Conservation (phyloP, 169 alveolate species). For the Amoebophrya sp. region DNA sequence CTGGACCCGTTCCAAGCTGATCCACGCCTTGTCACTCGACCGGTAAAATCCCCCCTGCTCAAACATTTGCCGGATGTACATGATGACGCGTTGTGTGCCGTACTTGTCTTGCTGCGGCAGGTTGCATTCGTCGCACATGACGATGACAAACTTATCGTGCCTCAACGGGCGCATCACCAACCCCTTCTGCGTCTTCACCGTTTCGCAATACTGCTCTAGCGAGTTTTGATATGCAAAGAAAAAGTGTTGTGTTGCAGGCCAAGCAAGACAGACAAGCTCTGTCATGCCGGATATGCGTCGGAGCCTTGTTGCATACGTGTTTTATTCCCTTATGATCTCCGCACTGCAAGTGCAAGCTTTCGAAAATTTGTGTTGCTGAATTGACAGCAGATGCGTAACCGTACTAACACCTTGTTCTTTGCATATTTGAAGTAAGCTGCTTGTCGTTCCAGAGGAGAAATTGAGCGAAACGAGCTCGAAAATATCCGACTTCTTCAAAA, state of each 20-base stretch:
- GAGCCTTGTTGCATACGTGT: too few species aligned
- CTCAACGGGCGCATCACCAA: conserved; percentile 85
- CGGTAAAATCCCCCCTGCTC: conserved; percentile 95
- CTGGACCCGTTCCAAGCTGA: conserved; percentile 86
- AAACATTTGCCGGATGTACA: conserved; percentile 88
- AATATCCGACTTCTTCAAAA: conserved; percentile 59
- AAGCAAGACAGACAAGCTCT: too few species aligned
- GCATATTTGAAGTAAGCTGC: conserved; percentile 38
- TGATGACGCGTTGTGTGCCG: conserved; percentile 91
- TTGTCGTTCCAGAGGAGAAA: conserved; percentile 39
- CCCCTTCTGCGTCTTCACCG: conserved; percentile 64
- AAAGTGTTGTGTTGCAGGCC: too few species aligned
- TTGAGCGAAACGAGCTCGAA: conserved; percentile 32
- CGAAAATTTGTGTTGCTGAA: too few species aligned
- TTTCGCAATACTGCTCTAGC: conserved; percentile 31
- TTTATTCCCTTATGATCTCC: too few species aligned
- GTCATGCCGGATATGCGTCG: too few species aligned
- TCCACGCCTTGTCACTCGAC: conserved; percentile 77
- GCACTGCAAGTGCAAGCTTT: too few species aligned
- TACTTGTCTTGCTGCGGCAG: conserved; percentile 93
- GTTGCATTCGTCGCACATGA: conserved; percentile 95
- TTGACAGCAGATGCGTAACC: too few species aligned
- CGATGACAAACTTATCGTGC: conserved; percentile 91
- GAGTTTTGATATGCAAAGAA: too few species aligned
- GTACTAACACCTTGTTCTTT: too few species aligned